Percentiles rank a stretch among this genome's conserved stretches.
These are phyloP conservation scores for Sporothrix globosa DNA, from an alignment of 2,329 filamentous ascomycete genomes.

Conservation along the genomic window DNA sequence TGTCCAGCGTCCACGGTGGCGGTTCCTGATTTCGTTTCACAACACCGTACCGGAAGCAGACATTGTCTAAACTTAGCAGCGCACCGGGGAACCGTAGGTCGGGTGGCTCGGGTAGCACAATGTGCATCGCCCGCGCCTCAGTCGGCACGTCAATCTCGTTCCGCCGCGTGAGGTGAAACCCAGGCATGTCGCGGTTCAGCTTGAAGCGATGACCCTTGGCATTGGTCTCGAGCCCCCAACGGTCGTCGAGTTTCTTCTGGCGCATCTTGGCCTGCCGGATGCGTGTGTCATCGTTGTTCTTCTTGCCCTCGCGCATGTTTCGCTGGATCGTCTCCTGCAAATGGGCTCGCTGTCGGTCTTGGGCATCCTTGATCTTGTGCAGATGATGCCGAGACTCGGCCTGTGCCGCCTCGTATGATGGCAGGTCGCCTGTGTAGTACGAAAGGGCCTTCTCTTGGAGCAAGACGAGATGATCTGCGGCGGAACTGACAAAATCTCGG, in stretches of 20 bases:
- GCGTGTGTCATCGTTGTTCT: conserved; percentile 81
- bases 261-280: conserved; percentile 81
- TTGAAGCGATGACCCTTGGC: conserved; percentile 77
- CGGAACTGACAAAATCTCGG: conserved; percentile 72
- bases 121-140: conserved; percentile 61
- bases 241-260: conserved; percentile 81
- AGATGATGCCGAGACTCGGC: conserved; percentile 70
- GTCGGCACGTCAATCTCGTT: conserved; percentile 72
- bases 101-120: conserved; percentile 63
- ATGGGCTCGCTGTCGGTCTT: conserved; percentile 78
- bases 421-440: conserved; percentile 71
- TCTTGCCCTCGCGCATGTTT: conserved; percentile 74
- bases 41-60: conserved; percentile 64
- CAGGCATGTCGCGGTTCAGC: conserved; percentile 71
- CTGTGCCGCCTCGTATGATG: conserved; percentile 69
- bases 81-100: conserved; percentile 76
- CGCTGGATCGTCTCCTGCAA: conserved; percentile 77
- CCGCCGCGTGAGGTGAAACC: conserved; percentile 61
- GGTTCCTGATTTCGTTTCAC: conserved; percentile 39
- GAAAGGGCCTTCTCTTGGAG: conserved; percentile 70
- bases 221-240: conserved; percentile 75
- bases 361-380: conserved; percentile 76
- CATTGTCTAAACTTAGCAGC: conserved; percentile 71
- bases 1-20: conserved; percentile 53
- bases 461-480: conserved; percentile 77